Base-by-base conservation (phyloP, 2,329 filamentous ascomycete species). In the Hymenoscyphus infarciens region DNA sequence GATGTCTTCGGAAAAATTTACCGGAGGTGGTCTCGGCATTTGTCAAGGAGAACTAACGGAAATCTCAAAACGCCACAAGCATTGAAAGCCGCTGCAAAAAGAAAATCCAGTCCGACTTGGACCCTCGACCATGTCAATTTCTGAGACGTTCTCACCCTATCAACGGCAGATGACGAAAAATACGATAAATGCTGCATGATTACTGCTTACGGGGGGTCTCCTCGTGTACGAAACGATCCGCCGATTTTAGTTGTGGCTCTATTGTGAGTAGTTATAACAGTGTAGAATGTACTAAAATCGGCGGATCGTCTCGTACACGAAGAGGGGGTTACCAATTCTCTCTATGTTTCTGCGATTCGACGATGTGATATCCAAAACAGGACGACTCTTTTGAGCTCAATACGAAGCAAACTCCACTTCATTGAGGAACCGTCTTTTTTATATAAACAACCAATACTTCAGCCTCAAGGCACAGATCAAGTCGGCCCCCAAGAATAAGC, bases 1-100 rank as follows among this genome's bases (percentile, higher is more conserved):
- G 19, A 22, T 3, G 45, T 52, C 45, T 52, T 52, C 8, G 25
- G 19, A 25, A 13, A 52, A 25, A 22, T 4, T 25, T 52, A 52
- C 45, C 45, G 2, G 45, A 52, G 45, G 45, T 52, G 45, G 45
- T 19, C 45, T 52, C 45, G 45, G 45, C 42, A 49, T 49, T 49
- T 19, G 42, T 13, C 11, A 52, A 11, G 4, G 11, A 25, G 45
- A 22, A 22, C 19, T 52, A 11, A 25, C 45, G 45, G 45, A 52
- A 13, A 13, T 52, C 25, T 52, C 22, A 52, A 22, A 52, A 25
- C 45, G 45, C 45, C 22, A 52, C 45, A 52, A 22, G 45, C 45
- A 52, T 52, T 52, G 45, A 22, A 49, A 13, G 22, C 45, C 19
- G 45, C 45, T 52, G 19, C 10, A 52, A 52, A 49, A 52, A 52